These are phyloP conservation scores for Casaregolazyma suthepensis DNA, from an alignment of 1,139 yeast species.

Conservation along the genomic window DNA sequence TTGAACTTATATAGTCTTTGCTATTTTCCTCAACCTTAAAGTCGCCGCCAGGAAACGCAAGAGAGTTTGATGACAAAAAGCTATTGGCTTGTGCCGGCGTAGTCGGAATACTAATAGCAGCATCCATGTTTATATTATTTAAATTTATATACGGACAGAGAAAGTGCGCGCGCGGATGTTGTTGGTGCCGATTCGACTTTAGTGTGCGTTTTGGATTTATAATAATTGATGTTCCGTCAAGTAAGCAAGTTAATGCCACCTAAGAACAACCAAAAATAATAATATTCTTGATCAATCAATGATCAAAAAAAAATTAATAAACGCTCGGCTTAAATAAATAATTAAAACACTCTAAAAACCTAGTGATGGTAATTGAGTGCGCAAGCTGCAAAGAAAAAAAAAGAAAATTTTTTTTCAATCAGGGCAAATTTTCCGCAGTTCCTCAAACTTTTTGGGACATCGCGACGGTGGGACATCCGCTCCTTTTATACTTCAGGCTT, in stretches of 20 bases:
- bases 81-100: slow-evolving; percentile 78
- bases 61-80: slow-evolving; percentile 62
- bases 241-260: slow-evolving; percentile 29
- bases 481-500: slow-evolving; percentile 9
- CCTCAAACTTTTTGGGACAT: slow-evolving; percentile 1
- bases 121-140: slow-evolving; percentile 46
- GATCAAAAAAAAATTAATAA: slow-evolving; percentile 5
- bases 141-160: slow-evolving; percentile 3
- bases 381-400: not conserved
- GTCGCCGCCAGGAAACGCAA: slow-evolving; percentile 45
- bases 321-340: not conserved
- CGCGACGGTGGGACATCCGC: slow-evolving; percentile 7
- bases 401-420: slow-evolving; percentile 1
- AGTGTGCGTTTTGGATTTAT: no score
- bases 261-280: slow-evolving; percentile 7
- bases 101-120: slow-evolving; percentile 60
- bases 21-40: slow-evolving; percentile 19
- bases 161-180: not conserved
- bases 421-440: not conserved
- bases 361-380: not conserved
- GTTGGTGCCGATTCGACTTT: no score
- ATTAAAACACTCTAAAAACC: slow-evolving; percentile 1
- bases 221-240: no score
- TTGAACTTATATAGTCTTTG: slow-evolving; percentile 1
- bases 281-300: slow-evolving; percentile 9